Conservation (phyloP, 805 yeast genomes). For the Kodamaea kaohsiungensis region DNA sequence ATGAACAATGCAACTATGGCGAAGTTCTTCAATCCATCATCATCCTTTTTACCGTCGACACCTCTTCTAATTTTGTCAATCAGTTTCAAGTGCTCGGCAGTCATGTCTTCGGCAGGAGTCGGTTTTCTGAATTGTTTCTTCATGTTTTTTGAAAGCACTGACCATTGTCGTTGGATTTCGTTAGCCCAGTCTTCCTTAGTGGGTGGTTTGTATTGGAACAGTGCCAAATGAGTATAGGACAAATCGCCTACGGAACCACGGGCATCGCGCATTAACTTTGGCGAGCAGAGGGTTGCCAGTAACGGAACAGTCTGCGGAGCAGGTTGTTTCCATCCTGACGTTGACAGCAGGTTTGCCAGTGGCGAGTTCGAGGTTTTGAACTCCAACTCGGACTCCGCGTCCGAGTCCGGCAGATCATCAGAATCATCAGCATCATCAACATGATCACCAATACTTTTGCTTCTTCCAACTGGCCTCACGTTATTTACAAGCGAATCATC, state of each 20-base stretch:
- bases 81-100: slow-evolving; percentile 52
- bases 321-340: not conserved
- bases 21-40: slow-evolving; percentile 64
- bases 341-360: not conserved
- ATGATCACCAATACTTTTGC: no score
- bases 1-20: slow-evolving; percentile 68
- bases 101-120: slow-evolving; percentile 61
- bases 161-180: slow-evolving; percentile 69
- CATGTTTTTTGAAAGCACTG: slow-evolving; percentile 52
- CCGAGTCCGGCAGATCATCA: slow-evolving; percentile 11
- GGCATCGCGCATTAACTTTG: slow-evolving; percentile 22
- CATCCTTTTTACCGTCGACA: slow-evolving; percentile 75
- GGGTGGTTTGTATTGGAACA: slow-evolving; percentile 44
- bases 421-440: slow-evolving; percentile 13
- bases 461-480: slow-evolving; percentile 14
- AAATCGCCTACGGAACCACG: slow-evolving; percentile 21
- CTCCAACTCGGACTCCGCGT: slow-evolving; percentile 8
- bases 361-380: slow-evolving; percentile 12
- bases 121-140: slow-evolving; percentile 74
- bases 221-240: slow-evolving; percentile 29
- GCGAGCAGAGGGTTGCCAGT: slow-evolving; percentile 30
- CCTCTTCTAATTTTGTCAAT: slow-evolving; percentile 77
- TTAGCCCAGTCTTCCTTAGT: slow-evolving; percentile 62
- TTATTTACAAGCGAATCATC: slow-evolving; percentile 30
- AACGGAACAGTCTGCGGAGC: slow-evolving; percentile 22